Percentiles rank a stretch among this genome's conserved stretches.
Evolutionary conservation across 2,329 filamentous ascomycete genomes (phyloP).

Genomic region (Claviceps citrina): DNA sequence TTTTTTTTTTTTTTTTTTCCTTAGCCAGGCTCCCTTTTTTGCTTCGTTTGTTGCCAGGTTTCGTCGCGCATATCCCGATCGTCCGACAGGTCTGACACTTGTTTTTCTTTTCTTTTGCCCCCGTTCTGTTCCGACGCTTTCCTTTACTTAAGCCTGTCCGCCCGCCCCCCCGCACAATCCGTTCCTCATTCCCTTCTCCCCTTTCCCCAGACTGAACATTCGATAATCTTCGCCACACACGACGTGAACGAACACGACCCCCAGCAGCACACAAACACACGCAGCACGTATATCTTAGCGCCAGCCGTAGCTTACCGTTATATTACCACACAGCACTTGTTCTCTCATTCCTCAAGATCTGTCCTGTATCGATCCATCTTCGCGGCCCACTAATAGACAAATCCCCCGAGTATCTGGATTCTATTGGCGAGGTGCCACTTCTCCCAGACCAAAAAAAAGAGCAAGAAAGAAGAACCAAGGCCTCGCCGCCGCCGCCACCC

Average conservation of each 20-base stretch:
- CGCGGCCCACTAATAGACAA: background rate
- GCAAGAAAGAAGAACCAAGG: background rate
- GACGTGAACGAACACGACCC: background rate
- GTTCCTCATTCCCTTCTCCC: background rate
- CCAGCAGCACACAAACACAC: background rate
- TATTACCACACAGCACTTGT: too few relatives aligned
- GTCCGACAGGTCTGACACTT: background rate
- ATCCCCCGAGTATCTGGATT: background rate
- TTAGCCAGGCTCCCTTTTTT: slow-evolving; percentile 2
- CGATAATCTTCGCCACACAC: background rate
- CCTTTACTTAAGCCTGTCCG: slow-evolving; percentile 2
- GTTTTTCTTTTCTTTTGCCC: background rate
- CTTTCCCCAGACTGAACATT: background rate
- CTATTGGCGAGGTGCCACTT: background rate
- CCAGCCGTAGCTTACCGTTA: background rate
- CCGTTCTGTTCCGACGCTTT: slow-evolving; percentile 3
- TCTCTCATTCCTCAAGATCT: background rate
- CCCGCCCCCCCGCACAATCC: background rate
- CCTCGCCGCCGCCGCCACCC: too few relatives aligned
- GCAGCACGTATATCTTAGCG: background rate
- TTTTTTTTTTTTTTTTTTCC: too few relatives aligned
- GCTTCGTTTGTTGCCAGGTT: slow-evolving; percentile 3
- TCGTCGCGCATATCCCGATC: slow-evolving; percentile 5
- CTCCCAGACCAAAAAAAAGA: background rate
- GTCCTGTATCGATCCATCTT: background rate